These are phyloP conservation scores for Umbilicus rupestris DNA, from an alignment of 164 flowering plant genomes.

Conservation along the genomic window DNA sequence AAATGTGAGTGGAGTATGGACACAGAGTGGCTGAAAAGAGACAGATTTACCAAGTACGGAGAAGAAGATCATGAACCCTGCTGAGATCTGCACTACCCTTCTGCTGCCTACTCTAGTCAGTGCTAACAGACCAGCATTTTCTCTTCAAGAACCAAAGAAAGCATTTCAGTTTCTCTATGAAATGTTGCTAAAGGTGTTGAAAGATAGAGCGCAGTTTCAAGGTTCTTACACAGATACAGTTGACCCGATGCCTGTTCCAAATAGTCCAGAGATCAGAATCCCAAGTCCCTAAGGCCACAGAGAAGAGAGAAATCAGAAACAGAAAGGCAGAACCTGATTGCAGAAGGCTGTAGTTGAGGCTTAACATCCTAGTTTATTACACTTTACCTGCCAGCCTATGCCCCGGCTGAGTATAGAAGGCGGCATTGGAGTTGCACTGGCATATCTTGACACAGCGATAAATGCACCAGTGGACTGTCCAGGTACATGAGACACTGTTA, in stretches of 20 bases:
- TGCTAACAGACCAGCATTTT: constrained; percentile 5
- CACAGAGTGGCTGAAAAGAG: background rate
- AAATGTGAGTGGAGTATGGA: background rate
- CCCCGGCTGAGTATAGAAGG: constrained; percentile 8
- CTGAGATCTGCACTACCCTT: constrained; percentile 4
- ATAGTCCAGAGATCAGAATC: constrained; percentile 2
- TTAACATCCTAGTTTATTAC: background rate
- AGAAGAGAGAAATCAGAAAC: background rate
- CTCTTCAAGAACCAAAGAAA: background rate
- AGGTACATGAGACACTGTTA: background rate
- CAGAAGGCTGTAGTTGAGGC: background rate
- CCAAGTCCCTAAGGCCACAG: constrained; percentile 3
- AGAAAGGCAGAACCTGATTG: background rate
- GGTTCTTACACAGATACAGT: constrained; percentile 4
- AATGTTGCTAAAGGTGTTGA: background rate
- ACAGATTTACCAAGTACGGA: background rate
- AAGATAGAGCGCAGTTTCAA: background rate
- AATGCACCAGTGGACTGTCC: constrained; percentile 1
- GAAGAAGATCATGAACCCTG: constrained; percentile 9
- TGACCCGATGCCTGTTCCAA: constrained; percentile 2
- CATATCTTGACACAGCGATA: background rate
- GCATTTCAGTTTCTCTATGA: background rate
- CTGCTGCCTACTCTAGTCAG: constrained; percentile 4
- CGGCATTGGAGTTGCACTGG: constrained; percentile 5
- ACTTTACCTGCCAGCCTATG: constrained; percentile 6